Conservation (phyloP, 331 rosid genomes). For the Stylosanthes scabra region DNA sequence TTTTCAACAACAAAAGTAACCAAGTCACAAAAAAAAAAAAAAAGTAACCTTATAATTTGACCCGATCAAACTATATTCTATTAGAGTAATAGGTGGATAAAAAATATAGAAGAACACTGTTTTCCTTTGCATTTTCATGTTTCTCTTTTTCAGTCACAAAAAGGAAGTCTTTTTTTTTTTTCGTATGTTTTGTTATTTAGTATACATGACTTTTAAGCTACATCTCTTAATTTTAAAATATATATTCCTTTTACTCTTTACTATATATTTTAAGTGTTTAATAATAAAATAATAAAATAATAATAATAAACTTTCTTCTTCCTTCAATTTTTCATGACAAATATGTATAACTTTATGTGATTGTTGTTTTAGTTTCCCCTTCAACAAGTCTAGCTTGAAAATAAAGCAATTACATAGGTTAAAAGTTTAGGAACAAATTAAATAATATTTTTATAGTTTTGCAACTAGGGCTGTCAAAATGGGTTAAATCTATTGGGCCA, state of each 20-base stretch:
- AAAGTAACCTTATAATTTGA: background rate
- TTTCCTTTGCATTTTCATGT: background rate
- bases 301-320: background rate
- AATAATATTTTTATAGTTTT: slow-evolving; percentile 1
- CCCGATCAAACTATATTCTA: background rate
- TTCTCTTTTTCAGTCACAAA: background rate
- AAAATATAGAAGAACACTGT: background rate
- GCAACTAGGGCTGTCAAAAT: too few relatives aligned
- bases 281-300: background rate
- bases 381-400: slow-evolving; percentile 6
- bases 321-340: background rate
- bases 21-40: too few relatives aligned
- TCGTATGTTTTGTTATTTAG: background rate
- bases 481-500: too few relatives aligned
- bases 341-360: background rate
- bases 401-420: background rate
- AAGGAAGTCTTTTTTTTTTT: background rate
- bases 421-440: too few relatives aligned
- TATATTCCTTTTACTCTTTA: background rate
- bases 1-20: background rate
- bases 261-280: background rate
- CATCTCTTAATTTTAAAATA: slow-evolving; percentile 12
- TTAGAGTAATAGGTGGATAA: background rate
- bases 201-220: slow-evolving; percentile 2
- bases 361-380: background rate